These are phyloP conservation scores for Zizania palustris DNA, from an alignment of 202 grass and related monocot species.

Conservation along the genomic window DNA sequence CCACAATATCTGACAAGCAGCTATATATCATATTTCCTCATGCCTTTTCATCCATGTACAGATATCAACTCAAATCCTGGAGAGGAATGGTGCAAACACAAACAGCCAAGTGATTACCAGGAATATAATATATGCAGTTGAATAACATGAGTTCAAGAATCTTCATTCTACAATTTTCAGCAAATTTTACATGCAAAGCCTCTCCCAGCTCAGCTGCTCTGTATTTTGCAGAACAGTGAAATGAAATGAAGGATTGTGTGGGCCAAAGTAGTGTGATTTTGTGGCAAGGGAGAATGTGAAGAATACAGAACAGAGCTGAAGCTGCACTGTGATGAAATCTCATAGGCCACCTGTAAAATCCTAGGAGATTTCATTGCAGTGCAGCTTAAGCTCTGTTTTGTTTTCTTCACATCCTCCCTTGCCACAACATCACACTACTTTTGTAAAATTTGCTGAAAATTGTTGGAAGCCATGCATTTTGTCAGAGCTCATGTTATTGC, in stretches of 20 bases:
- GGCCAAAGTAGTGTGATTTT: constrained; percentile 90
- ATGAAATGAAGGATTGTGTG: no score
- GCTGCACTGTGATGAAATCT: constrained; percentile 94
- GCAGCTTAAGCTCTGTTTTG: constrained; percentile 93
- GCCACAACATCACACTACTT: constrained; percentile 92
- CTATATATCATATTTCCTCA: no score
- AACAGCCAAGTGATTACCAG: constrained; percentile 81
- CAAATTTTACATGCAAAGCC: no score
- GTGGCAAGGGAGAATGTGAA: constrained; percentile 90
- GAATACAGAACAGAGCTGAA: constrained; percentile 90
- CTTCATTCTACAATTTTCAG: no score
- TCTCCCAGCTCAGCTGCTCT: no score
- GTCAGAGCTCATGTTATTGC: constrained; percentile 73
- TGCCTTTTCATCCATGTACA: no score
- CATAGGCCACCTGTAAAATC: constrained; percentile 70
- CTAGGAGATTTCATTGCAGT: constrained; percentile 84
- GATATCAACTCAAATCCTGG: constrained; percentile 84
- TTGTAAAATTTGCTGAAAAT: constrained; percentile 81
- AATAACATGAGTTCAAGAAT: no score
- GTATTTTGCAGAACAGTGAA: no score
- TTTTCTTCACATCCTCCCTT: constrained; percentile 91
- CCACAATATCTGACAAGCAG: no score
- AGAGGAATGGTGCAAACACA: constrained; percentile 87
- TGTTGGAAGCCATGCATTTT: constrained; percentile 81
- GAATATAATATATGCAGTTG: no score